phyloP scores from a whole-genome alignment of 371 early-diverging fungal species.

The Phascolomyces articulosus region DNA sequence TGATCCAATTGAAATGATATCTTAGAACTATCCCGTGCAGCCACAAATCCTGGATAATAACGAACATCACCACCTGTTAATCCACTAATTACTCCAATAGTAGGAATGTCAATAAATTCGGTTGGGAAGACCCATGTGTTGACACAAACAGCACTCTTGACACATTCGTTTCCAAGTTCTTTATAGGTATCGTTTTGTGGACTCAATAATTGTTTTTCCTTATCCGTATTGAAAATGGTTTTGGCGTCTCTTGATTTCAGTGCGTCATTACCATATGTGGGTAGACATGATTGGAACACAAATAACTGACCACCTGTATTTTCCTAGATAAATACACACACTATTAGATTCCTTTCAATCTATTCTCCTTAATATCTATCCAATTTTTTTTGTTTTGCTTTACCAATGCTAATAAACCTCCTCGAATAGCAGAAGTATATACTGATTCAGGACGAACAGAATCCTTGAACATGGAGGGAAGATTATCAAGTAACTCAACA shows the following conservation, averaged over 20 bases:
- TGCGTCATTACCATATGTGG: constrained; percentile 85
- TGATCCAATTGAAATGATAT: constrained; percentile 78
- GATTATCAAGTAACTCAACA: constrained; percentile 76
- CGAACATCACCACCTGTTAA: constrained; percentile 89
- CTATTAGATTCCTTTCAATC: too few species aligned
- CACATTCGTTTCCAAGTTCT: constrained; percentile 81
- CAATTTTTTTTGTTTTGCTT: constrained; percentile 3
- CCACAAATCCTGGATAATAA: constrained; percentile 81
- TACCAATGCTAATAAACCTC: constrained; percentile 80
- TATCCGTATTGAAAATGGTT: constrained; percentile 88
- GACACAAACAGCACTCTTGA: constrained; percentile 83
- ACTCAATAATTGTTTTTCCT: constrained; percentile 83
- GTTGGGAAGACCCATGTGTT: constrained; percentile 89
- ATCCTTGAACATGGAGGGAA: constrained; percentile 86
- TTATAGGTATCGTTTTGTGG: constrained; percentile 88
- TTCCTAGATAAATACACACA: constrained; percentile 20
- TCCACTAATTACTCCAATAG: constrained; percentile 71
- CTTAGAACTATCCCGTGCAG: constrained; percentile 65
- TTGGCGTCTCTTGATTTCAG: constrained; percentile 87
- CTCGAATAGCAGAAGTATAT: constrained; percentile 86
- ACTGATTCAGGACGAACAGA: constrained; percentile 81
- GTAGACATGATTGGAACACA: constrained; percentile 90
- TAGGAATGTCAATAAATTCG: constrained; percentile 89
- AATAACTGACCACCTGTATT: constrained; percentile 84
- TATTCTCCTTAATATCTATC: too few species aligned